Evolutionary conservation across 768 basidiomycete species (phyloP).

Genomic region (Tulasnella sp.): DNA sequence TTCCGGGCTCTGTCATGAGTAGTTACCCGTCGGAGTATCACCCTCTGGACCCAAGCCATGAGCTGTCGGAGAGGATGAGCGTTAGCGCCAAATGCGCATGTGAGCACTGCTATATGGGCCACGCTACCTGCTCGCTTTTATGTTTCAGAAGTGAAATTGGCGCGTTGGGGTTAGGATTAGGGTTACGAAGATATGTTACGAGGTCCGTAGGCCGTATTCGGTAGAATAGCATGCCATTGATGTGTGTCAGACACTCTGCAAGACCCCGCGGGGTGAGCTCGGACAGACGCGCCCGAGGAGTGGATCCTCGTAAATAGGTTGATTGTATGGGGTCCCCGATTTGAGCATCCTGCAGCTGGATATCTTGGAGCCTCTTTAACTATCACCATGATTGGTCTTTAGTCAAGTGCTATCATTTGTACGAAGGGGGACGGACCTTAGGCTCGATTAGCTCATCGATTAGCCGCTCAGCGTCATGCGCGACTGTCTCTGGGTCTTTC

Average conservation of each 20-base stretch:
- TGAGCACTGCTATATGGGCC: too few relatives aligned
- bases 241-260: too few relatives aligned
- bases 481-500: background rate
- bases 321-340: background rate
- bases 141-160: too few relatives aligned
- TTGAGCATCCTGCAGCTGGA: too few relatives aligned
- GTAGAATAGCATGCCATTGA: too few relatives aligned
- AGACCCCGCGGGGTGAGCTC: too few relatives aligned
- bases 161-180: too few relatives aligned
- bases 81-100: too few relatives aligned
- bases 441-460: background rate
- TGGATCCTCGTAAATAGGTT: background rate
- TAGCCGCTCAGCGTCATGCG: background rate
- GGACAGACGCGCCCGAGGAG: background rate
- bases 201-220: too few relatives aligned
- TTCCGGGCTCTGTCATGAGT: background rate
- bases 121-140: too few relatives aligned
- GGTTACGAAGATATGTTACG: too few relatives aligned
- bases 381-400: background rate
- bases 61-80: background rate
- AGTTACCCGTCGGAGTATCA: background rate
- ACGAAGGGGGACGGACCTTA: background rate
- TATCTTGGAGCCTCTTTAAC: background rate
- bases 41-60: background rate
- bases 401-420: background rate